Evolutionary conservation across 306 rosid species (phyloP).

Genomic region (Malus fusca): DNA sequence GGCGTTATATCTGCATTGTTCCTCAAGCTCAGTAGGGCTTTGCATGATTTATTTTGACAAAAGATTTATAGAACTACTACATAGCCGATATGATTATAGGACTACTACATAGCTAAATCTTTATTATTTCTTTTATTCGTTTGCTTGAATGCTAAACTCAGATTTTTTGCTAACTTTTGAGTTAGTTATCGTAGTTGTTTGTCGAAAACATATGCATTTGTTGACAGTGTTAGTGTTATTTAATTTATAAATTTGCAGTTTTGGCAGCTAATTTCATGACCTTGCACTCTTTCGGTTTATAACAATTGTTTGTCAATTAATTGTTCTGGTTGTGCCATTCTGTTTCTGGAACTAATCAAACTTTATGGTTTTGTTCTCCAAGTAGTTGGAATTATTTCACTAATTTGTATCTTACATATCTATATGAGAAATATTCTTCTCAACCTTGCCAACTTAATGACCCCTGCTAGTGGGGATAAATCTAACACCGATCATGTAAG

Average conservation of each 20-base stretch:
- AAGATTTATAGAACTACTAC: neutral
- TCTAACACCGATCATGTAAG: conserved; percentile 52
- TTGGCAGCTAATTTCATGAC: neutral
- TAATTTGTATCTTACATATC: conserved; percentile 4
- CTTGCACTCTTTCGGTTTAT: neutral
- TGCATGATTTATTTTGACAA: neutral
- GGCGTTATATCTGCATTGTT: conserved; percentile 65
- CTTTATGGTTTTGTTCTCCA: neutral
- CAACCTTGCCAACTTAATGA: conserved; percentile 68
- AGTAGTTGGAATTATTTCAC: neutral
- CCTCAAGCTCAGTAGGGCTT: conserved; percentile 60
- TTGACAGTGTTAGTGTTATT: too few relatives aligned
- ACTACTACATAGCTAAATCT: neutral
- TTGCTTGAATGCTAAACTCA: neutral
- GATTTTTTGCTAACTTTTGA: too few relatives aligned
- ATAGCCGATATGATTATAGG: neutral
- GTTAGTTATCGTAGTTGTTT: neutral
- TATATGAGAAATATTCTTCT: conserved; percentile 59
- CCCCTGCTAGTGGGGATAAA: conserved; percentile 24
- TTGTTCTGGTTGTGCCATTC: neutral
- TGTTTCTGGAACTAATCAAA: neutral
- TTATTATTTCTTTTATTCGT: neutral
- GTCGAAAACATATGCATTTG: neutral
- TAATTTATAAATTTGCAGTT: neutral
- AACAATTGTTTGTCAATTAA: neutral